Base-by-base conservation (phyloP, 257 asterid genomes). In the Nicotiana knightiana region DNA sequence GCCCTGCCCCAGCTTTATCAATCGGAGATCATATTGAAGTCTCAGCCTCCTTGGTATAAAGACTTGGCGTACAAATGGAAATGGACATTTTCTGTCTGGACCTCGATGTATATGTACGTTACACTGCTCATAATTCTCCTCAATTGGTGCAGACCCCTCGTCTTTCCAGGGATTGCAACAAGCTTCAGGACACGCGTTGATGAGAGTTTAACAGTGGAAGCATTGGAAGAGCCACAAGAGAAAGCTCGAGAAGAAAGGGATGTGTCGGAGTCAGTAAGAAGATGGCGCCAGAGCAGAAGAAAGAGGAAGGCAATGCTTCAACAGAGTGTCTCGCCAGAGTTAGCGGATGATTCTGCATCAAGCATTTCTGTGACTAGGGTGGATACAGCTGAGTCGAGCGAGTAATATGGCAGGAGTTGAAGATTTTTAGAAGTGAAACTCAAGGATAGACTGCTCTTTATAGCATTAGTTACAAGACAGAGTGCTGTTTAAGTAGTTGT, bases 81-180 rank as follows among this genome's bases (percentile, higher is more conserved):
- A 70, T 85, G 93, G 91, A 92, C 98, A 1, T 83, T 87, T 16
- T 92, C 78, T 9, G 93, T 95, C 5, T 95, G 97, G 99, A 76
- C 90, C 9, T 89, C 94, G 0, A 32, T 93, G 53, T 89, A 88
- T 82, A 33, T 88, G 1, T 95, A 87, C 77, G 16, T 87, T 6
- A 7, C 89, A 24, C 84, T 90, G 16, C 88, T 93, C 2, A 32
- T 86, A 81, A 0, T 93, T 30, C 86, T 88, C 1, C 75, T 91
- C 10, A 26, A 58, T 16, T 91, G 86, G 87, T 83, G 85, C n/a
- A 91, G 87, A 83, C 98, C 94, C 0, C 76, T 94, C 2, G 21
- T 92, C 0, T 80, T 91, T 18, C 93, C 94, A 0, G 86, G 17
- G 55, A 21, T 87, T 39, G 43, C 32, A 0, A 80, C 66, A 35